Evolutionary conservation across 2,329 filamentous ascomycete genomes (phyloP), one percentile per base, ranked within the genome.

Genomic region (Fusarium sp.): DNA sequence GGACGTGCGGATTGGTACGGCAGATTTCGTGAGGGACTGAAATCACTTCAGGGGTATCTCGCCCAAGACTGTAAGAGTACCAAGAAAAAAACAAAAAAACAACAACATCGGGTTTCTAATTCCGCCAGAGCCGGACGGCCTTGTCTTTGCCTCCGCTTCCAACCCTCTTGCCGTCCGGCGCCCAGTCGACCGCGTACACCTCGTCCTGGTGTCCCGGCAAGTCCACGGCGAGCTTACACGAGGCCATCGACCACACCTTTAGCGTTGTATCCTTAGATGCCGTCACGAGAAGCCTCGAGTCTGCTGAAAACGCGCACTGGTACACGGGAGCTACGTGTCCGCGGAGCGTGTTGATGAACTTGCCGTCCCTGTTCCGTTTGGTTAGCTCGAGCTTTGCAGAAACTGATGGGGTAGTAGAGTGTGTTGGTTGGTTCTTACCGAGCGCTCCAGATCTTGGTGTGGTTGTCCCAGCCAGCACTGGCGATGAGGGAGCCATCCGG

Each of bases 101-200:
- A 40, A 20, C 59, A 57, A 66, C 60, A 60, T 74, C 59, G 37
- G 68, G 45, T 22, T 62, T 73, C 69, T 84, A 93, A 80, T 92
- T 90, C 75, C 89, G 86, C 91, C 91, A 93, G 47, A 92, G 82
- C 74, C 90, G 85, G 22, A 93, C 90, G 3, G 90, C 90, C 82
- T 97, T 98, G 82, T 99, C 96, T 81, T 96, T 96, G 11, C 96
- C 96, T 64, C 95, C 96, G 81, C 95, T 98, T 20, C 92, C 95
- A 18, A 98, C 95, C 77, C 92, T 92, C 76, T 94, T 90, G 10
- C 96, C 96, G 81, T 98, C 95, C 0, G 94, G 93, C 76, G 93
- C 95, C 96, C 96, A 98, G 81, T 98, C 96, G 14, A 98, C 92
- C 0, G 95, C 94, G 82, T 95, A 98, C 0, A 98, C 95, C 82